Evolutionary conservation across 2,329 filamentous ascomycete species (phyloP), one percentile per base, ranked within the genome.

Genomic region (Drechslerella coelobrocha): DNA sequence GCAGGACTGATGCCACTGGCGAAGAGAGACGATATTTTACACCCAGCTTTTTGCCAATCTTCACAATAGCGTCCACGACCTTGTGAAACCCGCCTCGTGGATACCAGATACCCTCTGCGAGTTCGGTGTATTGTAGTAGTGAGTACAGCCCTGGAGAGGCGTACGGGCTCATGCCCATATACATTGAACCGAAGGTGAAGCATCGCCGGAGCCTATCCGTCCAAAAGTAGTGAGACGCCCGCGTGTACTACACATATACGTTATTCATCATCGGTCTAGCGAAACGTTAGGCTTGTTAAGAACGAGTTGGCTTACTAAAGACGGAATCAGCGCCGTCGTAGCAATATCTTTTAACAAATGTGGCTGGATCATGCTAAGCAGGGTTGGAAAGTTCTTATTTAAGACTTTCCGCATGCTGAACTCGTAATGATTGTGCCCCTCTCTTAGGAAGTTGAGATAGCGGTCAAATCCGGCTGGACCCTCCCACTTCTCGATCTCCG

Each of bases 131-230:
- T 78, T 91, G 89, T 55, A 91, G 80, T 68, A 91, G 78, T 52
- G 84, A 87, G 78, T 91, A 91, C 1, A 89, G 91, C 2, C 86
- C 88, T 0, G 89, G 89, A 0, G 89, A 88, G 76, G 90, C 87
- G 76, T 89, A 91, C 0, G 89, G 89, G 60, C 83, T 87, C 89
- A 91, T 91, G 0, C 89, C 89, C 86, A 91, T 89, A 76, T 92
- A 91, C 89, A 91, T 92, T 74, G 87, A 90, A 21, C 85, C 88
- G 78, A 91, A 91, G 0, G 89, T 91, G 73, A 91, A 91, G 0
- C 89, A 88, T 24, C 88, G 80, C 69, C 89, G 81, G 75, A 91
- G 76, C 63, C 88, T 81, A 76, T 91, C 88, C 0, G 86, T 88
- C 81, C 81, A 83, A 77, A 91, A 91, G 75, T 91, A 91, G 71